phyloP scores from a whole-genome alignment of 495 filamentous ascomycete genomes.

The Penicillium riverlandense region DNA sequence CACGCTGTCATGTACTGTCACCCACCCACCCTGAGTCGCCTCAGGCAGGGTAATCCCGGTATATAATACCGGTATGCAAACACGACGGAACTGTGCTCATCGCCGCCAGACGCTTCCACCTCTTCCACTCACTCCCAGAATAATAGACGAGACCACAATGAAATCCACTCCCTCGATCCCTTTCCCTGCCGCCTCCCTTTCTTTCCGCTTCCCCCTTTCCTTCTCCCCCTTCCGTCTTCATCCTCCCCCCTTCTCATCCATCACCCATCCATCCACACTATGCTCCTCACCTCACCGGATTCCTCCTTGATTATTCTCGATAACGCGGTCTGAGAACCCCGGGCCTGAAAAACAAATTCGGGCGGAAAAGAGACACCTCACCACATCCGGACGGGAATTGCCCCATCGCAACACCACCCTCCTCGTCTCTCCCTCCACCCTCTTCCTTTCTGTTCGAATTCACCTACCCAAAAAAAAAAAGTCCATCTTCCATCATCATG shows the following conservation, averaged over 20 bases:
- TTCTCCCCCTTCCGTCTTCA: constrained; percentile 11
- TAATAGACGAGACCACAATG: constrained; percentile 4
- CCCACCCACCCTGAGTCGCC: too few species aligned
- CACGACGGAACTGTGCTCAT: too few species aligned
- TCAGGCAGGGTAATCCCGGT: too few species aligned
- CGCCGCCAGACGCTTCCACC: too few species aligned
- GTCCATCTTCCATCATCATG: constrained; percentile 16
- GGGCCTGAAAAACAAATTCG: constrained; percentile 6
- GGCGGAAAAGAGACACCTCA: constrained; percentile 14
- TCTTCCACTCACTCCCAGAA: too few species aligned
- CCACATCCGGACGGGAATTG: constrained; percentile 4
- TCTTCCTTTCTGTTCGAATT: neutral
- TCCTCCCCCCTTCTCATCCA: constrained; percentile 8
- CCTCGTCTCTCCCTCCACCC: constrained; percentile 7
- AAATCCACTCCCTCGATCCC: constrained; percentile 13
- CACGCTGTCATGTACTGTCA: too few species aligned
- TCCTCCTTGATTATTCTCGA: constrained; percentile 5
- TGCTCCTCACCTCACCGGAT: constrained; percentile 6
- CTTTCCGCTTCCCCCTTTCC: constrained; percentile 16
- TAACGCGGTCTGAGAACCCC: constrained; percentile 6
- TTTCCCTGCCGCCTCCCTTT: constrained; percentile 19
- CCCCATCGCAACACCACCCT: constrained; percentile 4
- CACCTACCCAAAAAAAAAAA: too few species aligned
- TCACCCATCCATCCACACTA: constrained; percentile 4
- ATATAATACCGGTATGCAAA: too few species aligned